phyloP scores from a whole-genome alignment of 2,329 filamentous ascomycete genomes.

The Clarireedia hainanense region DNA sequence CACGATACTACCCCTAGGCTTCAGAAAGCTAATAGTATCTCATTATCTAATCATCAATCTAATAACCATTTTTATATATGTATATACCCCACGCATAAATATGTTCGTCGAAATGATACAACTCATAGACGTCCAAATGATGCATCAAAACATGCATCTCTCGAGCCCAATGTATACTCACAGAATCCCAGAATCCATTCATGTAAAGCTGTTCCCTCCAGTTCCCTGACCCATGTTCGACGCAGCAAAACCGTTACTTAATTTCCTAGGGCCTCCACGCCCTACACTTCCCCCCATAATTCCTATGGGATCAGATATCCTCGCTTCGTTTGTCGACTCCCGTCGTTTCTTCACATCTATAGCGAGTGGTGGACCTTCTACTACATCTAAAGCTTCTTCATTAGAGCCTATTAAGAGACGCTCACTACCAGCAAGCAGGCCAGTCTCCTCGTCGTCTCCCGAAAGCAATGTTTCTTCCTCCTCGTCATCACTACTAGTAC shows the following conservation, averaged over 20 bases:
- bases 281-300: slow-evolving; percentile 24
- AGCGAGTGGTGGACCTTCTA: slow-evolving; percentile 14
- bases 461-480: slow-evolving; percentile 14
- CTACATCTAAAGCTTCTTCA: slow-evolving; percentile 20
- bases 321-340: slow-evolving; percentile 4
- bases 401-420: slow-evolving; percentile 11
- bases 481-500: slow-evolving; percentile 31
- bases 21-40: no score
- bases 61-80: no score
- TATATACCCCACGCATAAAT: no score
- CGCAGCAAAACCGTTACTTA: slow-evolving; percentile 29
- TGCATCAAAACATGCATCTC: no score
- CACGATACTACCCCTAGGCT: no score
- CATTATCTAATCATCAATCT: no score
- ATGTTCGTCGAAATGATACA: no score
- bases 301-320: slow-evolving; percentile 27
- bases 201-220: slow-evolving; percentile 26
- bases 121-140: no score
- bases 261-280: slow-evolving; percentile 24
- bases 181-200: background rate
- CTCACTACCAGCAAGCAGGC: slow-evolving; percentile 20
- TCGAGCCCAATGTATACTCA: no score
- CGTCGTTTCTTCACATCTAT: background rate
- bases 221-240: slow-evolving; percentile 26
- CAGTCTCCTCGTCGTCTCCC: slow-evolving; percentile 13